Base-by-base conservation (phyloP, 179 eudicot species). In the Beta corolliflora region DNA sequence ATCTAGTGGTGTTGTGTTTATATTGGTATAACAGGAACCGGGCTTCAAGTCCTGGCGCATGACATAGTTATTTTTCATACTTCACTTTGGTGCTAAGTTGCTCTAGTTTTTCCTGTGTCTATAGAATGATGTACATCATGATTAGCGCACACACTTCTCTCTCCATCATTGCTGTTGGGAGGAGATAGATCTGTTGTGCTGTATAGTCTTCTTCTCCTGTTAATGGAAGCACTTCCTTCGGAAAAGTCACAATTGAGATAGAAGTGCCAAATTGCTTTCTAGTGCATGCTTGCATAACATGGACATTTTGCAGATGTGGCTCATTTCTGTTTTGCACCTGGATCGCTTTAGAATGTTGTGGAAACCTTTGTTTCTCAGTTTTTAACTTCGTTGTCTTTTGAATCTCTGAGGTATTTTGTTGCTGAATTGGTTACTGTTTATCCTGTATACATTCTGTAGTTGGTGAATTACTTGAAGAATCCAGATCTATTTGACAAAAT, bases 391-490 rank as follows among this genome's bases (percentile, higher is more conserved):
- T 13, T 50, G 36, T 72, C 56, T 55, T 13, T 54, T 69, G 41
- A 46, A 70, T n/a, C 55, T 9, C 6, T 16, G 73, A 44, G 19
- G 73, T 70, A 44, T 18, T 70, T 69, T 55, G 11, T 25, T 23
- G 10, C 44, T 73, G 64, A 54, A 54, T 74, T 61, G 1, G 63
- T 79, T 72, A 25, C 64, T 75, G 25, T 76, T 77, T 66, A 31
- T 60, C 29, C 45, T 50, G 58, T 75, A 12, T 77, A 67, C 77
- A 81, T 76, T 64, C 54, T 79, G 79, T 81, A 95, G 99, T 83
- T 95, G 86, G 99, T 95, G 54, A 91, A 85, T 67, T 95, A 95
- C 90, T 86, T 95, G 92, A 95, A 95, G 92, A 89, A 92, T 84
- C 99, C 99, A 5, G 92, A 92, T 75, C 89, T 92, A 72, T 95